phyloP scores from a whole-genome alignment of 2,329 filamentous ascomycete genomes.

The Juglanconis sp. region DNA sequence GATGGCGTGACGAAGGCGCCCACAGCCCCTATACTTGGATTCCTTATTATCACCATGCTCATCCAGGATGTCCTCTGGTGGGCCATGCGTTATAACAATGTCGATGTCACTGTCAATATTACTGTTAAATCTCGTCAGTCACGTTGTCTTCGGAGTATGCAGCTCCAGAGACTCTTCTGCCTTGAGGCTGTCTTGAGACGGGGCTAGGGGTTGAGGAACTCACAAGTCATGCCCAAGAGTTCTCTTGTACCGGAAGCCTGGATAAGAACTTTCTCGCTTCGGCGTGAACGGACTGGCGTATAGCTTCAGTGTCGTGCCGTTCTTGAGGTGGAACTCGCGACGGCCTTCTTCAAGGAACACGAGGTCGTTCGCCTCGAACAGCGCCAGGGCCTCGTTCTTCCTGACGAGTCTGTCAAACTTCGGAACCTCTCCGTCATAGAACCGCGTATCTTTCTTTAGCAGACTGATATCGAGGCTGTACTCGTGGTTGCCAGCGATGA shows the following conservation, averaged over 20 bases:
- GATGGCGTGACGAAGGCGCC: slow-evolving; percentile 29
- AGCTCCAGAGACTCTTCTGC: too few species aligned
- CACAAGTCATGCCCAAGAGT: slow-evolving; percentile 24
- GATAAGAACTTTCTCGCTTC: slow-evolving; percentile 23
- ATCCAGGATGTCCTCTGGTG: slow-evolving; percentile 40
- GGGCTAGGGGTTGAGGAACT: background rate
- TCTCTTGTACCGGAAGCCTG: slow-evolving; percentile 43
- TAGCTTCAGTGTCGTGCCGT: slow-evolving; percentile 38
- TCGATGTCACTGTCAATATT: slow-evolving; percentile 25
- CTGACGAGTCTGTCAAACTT: background rate
- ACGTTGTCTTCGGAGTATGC: too few species aligned
- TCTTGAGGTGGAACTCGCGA: slow-evolving; percentile 36
- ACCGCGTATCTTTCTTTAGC: slow-evolving; percentile 13
- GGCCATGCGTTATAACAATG: slow-evolving; percentile 34
- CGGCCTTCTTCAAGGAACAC: slow-evolving; percentile 39
- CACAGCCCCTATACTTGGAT: slow-evolving; percentile 28
- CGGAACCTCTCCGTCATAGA: background rate
- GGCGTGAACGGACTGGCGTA: slow-evolving; percentile 47
- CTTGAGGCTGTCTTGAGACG: too few species aligned
- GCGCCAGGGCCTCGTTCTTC: background rate
- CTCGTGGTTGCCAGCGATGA: slow-evolving; percentile 52
- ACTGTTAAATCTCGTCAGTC: background rate
- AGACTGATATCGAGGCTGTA: slow-evolving; percentile 35
- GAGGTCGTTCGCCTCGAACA: slow-evolving; percentile 26
- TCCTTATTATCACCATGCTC: slow-evolving; percentile 21